Evolutionary conservation across 257 asterid species (phyloP), one percentile per base, ranked within the genome.

Genomic region (Solanum sparsipilum): DNA sequence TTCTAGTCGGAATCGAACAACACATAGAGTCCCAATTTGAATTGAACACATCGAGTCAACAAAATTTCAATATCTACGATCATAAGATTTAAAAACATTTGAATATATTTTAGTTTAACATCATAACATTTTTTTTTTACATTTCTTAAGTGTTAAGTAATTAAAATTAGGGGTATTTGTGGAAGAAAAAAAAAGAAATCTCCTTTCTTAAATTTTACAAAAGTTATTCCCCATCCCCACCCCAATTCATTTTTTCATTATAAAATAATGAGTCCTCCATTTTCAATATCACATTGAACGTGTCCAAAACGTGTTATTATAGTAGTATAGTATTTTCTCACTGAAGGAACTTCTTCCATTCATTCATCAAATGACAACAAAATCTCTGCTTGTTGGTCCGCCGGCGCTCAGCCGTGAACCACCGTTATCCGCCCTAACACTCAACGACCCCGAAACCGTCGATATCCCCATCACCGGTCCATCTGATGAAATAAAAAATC

Each of bases 311-410:
- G 68, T 58, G 68, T 20, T 2, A 20, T 20, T 56, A 56, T 20
- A 56, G n/a, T 7, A 20, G 65, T 20, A 7, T 7, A 20, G 65
- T 20, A 7, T 56, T 1, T 46, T 58, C 68, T 8, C 67, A 58
- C 67, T 7, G 4, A 18, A 6, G 11, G 9, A 58, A 21, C 4
- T 58, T 21, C 12, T 58, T n/a, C 71, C 31, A 11, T 63, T 63
- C 31, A n/a, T n/a, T 29, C 48, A 41, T 41, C 48, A 41, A 41
- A 58, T n/a, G 72, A 9, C 72, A n/a, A 4, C 71, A 10, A 63
- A 63, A n/a, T n/a, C 27, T 44, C 56, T 81, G 2, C 85, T 81
- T 8, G 38, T 81, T 48, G 85, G 85, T 29, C 85, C 85, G n/a
- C 85, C 85, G 6, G 39, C 10, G 10, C 85, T 81, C 70, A 41